phyloP scores from a whole-genome alignment of 176 grass and related monocot species.

The Miscanthus lutarioriparius region DNA sequence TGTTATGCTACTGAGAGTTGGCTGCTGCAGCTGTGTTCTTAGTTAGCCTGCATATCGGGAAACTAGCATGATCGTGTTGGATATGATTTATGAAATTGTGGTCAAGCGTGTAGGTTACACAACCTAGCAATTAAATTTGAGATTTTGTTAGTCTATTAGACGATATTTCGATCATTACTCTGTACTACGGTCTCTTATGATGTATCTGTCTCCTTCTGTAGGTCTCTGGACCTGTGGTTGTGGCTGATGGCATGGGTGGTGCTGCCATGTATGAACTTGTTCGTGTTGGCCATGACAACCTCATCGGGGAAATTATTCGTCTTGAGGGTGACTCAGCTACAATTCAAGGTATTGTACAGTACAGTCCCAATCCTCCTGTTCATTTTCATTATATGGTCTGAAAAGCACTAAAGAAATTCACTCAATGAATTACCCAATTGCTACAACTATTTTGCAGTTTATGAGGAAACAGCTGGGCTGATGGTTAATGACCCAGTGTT shows the following conservation, averaged over 20 bases:
- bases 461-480: conserved; percentile 69
- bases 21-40: not conserved
- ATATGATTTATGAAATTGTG: not conserved
- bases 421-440: too few relatives aligned
- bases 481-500: conserved; percentile 70
- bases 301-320: conserved; percentile 68
- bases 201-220: not conserved
- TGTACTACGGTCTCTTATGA: not conserved
- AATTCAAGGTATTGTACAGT: conserved; percentile 53
- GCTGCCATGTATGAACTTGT: conserved; percentile 46
- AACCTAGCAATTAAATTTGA: not conserved
- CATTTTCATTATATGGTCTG: too few relatives aligned
- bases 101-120: not conserved
- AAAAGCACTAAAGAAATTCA: too few relatives aligned
- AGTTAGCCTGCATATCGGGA: not conserved
- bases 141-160: not conserved
- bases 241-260: conserved; percentile 18
- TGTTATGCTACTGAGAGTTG: not conserved
- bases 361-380: too few relatives aligned
- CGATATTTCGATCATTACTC: not conserved
- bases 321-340: conserved; percentile 64
- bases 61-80: not conserved
- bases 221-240: conserved; percentile 22
- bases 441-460: conserved; percentile 33
- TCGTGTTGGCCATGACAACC: conserved; percentile 55